Evolutionary conservation across 2,329 filamentous ascomycete genomes (phyloP).

Genomic region (Botryotinia calthae): DNA sequence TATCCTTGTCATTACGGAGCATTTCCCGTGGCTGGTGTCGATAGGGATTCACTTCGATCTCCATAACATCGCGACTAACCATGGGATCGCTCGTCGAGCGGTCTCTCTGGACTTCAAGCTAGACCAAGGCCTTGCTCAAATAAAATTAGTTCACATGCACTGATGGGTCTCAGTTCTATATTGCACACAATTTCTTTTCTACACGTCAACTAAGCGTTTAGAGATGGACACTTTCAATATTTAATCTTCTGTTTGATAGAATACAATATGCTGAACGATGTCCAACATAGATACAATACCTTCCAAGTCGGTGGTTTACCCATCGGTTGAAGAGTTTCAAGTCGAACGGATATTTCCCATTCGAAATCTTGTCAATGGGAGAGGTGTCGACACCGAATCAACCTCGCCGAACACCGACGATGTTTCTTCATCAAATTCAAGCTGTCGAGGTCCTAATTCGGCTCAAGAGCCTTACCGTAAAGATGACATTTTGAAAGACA

Average conservation of each 20-base stretch:
- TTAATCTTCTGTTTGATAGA: not conserved
- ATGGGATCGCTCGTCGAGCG: conserved; percentile 5
- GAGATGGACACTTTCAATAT: conserved; percentile 5
- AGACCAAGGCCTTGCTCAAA: not conserved
- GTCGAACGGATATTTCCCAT: conserved; percentile 33
- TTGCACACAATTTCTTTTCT: not conserved
- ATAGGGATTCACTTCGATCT: conserved; percentile 10
- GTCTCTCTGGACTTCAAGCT: not conserved
- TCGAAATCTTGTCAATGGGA: conserved; percentile 27
- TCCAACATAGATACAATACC: conserved; percentile 16
- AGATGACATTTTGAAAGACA: not conserved
- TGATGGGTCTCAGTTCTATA: not conserved
- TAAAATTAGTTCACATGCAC: not conserved
- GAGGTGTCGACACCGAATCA: not conserved
- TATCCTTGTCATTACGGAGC: conserved; percentile 2
- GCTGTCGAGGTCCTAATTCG: not conserved
- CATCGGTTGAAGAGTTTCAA: conserved; percentile 24
- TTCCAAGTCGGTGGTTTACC: conserved; percentile 26
- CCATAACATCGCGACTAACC: not conserved
- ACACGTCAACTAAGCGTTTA: not conserved
- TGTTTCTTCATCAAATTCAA: not conserved
- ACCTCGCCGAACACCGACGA: not conserved
- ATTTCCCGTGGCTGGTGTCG: not conserved
- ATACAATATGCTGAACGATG: conserved; percentile 18
- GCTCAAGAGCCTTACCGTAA: not conserved